These are phyloP conservation scores for Saccharomyces hybrid DNA, from an alignment of 1,139 yeast species.

Conservation along the genomic window DNA sequence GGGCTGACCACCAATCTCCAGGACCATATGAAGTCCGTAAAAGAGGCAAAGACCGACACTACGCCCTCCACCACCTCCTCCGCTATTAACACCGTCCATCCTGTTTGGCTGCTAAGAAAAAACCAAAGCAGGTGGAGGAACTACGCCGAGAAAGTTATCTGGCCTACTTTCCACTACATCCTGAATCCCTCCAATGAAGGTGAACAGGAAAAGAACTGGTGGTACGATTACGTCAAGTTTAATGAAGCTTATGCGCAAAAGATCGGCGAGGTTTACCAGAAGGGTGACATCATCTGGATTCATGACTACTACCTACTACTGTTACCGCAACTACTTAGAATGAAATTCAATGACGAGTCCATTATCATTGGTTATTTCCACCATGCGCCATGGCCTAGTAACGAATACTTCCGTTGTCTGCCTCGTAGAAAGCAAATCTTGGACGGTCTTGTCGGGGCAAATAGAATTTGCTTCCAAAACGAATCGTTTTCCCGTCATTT, in stretches of 20 bases:
- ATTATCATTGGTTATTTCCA: slow-evolving; percentile 66
- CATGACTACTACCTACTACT: slow-evolving; percentile 86
- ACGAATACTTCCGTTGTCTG: slow-evolving; percentile 86
- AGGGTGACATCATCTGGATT: slow-evolving; percentile 92
- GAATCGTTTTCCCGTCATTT: slow-evolving; percentile 85
- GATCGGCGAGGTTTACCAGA: slow-evolving; percentile 61
- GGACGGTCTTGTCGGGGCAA: slow-evolving; percentile 88
- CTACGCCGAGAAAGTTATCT: slow-evolving; percentile 82
- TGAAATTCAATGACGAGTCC: slow-evolving; percentile 66
- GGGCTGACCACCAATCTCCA: slow-evolving; percentile 24
- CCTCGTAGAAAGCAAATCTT: slow-evolving; percentile 74
- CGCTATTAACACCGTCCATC: slow-evolving; percentile 48
- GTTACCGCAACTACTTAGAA: slow-evolving; percentile 77
- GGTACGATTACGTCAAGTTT: slow-evolving; percentile 86
- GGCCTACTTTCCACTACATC: slow-evolving; percentile 94
- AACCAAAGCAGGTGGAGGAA: slow-evolving; percentile 71
- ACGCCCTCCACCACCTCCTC: slow-evolving; percentile 30
- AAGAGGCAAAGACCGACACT: slow-evolving; percentile 38
- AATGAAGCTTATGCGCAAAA: slow-evolving; percentile 85
- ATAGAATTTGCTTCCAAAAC: slow-evolving; percentile 78
- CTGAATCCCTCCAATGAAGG: slow-evolving; percentile 58
- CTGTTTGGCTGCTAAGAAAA: slow-evolving; percentile 75
- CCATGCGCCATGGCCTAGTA: slow-evolving; percentile 90
- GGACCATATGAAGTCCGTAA: slow-evolving; percentile 7
- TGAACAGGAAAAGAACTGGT: slow-evolving; percentile 69